phyloP scores from a whole-genome alignment of 345 rosid species.

The Citropsis articulata region DNA sequence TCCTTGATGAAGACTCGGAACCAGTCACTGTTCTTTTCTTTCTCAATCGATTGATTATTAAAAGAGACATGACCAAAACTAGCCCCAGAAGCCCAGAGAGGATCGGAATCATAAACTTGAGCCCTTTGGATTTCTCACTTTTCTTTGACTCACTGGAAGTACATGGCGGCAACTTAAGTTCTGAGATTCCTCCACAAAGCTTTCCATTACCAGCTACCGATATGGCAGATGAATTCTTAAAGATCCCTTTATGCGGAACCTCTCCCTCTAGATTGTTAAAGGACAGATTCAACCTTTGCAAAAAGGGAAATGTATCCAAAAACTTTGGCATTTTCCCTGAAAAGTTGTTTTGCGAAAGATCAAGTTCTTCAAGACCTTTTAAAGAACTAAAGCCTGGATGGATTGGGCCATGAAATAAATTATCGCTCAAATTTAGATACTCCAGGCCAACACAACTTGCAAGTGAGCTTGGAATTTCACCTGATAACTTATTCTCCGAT shows the following conservation, averaged over 20 bases:
- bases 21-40: constrained; percentile 10
- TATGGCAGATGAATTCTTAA: constrained; percentile 3
- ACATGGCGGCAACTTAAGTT: constrained; percentile 17
- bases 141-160: not conserved
- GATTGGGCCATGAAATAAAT: constrained; percentile 20
- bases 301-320: constrained; percentile 8
- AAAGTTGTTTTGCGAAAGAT: constrained; percentile 32
- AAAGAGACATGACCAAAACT: not conserved
- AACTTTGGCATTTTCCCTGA: constrained; percentile 24
- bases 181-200: constrained; percentile 24
- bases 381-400: constrained; percentile 16
- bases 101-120: not conserved
- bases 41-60: not conserved
- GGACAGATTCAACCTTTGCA: constrained; percentile 18
- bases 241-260: constrained; percentile 12
- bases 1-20: not conserved
- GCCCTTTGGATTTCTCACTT: not conserved
- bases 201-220: constrained; percentile 15
- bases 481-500: constrained; percentile 24
- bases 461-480: constrained; percentile 29
- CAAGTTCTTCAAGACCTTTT: constrained; percentile 22
- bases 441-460: constrained; percentile 19
- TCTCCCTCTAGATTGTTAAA: constrained; percentile 29
- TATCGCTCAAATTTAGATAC: constrained; percentile 4
- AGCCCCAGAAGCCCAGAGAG: not conserved